phyloP scores from a whole-genome alignment of 164 flowering plant genomes.

The Macadamia tetraphylla region DNA sequence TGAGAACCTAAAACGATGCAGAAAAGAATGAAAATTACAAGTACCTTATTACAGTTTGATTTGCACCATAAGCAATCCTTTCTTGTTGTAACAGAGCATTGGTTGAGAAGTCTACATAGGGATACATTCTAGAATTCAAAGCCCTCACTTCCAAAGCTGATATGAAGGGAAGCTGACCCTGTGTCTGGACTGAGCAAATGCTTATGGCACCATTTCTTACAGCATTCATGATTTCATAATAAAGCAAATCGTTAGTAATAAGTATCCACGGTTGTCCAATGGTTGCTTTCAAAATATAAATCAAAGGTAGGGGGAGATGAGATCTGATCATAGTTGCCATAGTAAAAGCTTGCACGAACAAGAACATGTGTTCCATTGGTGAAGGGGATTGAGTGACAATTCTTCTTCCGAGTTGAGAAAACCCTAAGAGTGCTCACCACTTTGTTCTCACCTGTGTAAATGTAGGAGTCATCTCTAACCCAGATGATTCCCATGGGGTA shows the following conservation, averaged over 20 bases:
- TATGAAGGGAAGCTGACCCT: conserved; percentile 34
- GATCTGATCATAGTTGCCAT: conserved; percentile 16
- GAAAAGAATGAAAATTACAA: too few relatives aligned
- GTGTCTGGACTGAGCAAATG: conserved; percentile 34
- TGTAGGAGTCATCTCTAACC: conserved; percentile 20
- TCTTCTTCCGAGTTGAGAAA: conserved; percentile 29
- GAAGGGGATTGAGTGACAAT: conserved; percentile 26
- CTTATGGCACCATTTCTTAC: conserved; percentile 14
- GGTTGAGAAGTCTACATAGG: neutral
- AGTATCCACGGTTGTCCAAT: conserved; percentile 19
- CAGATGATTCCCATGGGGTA: conserved; percentile 20
- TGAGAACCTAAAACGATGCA: too few relatives aligned
- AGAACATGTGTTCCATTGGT: conserved; percentile 11
- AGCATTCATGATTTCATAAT: conserved; percentile 20
- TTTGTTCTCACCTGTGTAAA: conserved; percentile 17
- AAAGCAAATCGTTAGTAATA: neutral
- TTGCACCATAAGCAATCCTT: neutral
- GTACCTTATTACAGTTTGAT: too few relatives aligned
- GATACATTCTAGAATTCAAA: conserved; percentile 24
- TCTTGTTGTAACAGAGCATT: neutral
- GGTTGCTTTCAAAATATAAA: conserved; percentile 31
- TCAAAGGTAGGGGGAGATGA: conserved; percentile 33
- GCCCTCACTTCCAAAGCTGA: conserved; percentile 31
- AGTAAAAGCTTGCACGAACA: conserved; percentile 23
- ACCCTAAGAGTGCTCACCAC: conserved; percentile 27